These are phyloP conservation scores for Pythium aristosporum DNA, from an alignment of 352 stramenopile species.

Conservation along the genomic window DNA sequence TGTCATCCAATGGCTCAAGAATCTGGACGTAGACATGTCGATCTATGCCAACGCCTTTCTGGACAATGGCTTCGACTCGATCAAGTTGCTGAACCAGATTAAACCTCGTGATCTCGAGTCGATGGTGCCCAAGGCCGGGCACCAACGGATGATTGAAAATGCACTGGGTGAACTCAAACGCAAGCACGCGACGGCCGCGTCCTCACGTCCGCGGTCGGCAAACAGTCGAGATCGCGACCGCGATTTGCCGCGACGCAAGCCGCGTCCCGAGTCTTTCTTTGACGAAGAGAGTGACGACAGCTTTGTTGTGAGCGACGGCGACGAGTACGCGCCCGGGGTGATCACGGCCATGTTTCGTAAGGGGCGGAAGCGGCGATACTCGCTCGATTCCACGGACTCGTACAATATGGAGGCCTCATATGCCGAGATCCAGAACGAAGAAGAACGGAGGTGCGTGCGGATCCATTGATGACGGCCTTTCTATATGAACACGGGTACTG, in stretches of 20 bases:
- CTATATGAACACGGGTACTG: too few relatives aligned
- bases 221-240: slow-evolving; percentile 19
- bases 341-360: slow-evolving; percentile 83
- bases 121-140: slow-evolving; percentile 80
- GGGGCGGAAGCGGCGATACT: slow-evolving; percentile 70
- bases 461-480: neutral
- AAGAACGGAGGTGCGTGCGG: slow-evolving; percentile 66
- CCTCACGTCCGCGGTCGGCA: slow-evolving; percentile 34
- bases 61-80: slow-evolving; percentile 86
- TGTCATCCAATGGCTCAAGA: slow-evolving; percentile 74
- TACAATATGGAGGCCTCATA: slow-evolving; percentile 86
- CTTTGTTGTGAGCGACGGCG: slow-evolving; percentile 81
- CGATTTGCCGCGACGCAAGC: slow-evolving; percentile 25
- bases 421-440: slow-evolving; percentile 85
- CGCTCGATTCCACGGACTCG: slow-evolving; percentile 77
- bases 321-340: slow-evolving; percentile 69
- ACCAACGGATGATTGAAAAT: slow-evolving; percentile 82
- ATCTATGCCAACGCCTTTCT: slow-evolving; percentile 83
- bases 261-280: slow-evolving; percentile 60
- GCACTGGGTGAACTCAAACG: slow-evolving; percentile 71
- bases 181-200: slow-evolving; percentile 60
- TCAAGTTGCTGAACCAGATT: slow-evolving; percentile 80
- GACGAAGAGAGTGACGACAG: slow-evolving; percentile 88
- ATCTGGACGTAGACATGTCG: slow-evolving; percentile 80
- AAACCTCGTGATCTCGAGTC: slow-evolving; percentile 65